Evolutionary conservation across 495 filamentous ascomycete species (phyloP), one percentile per base, ranked within the genome.

Genomic region (Penicillium desertorum): DNA sequence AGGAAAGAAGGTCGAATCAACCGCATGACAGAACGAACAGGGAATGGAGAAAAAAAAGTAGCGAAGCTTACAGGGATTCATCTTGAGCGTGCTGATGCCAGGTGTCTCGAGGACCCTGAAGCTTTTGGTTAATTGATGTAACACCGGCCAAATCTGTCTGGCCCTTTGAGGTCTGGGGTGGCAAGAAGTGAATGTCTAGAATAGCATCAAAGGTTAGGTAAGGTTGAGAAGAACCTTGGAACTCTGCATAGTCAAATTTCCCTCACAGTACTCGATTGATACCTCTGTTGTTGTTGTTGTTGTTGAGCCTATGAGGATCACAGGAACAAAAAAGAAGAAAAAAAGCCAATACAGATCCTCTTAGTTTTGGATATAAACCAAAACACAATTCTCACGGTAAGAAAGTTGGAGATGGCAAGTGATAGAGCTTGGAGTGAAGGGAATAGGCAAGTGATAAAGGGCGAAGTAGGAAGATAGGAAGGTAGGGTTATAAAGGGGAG

Each of bases 51-150:
- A 37, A 50, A 41, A 48, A 23, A 4, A 23, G 22, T 34, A 45
- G 37, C 7, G 27, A 32, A 32, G 39, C 66, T 54, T 65, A 69
- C 66, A 62, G 46, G 61, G 57, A 58, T 69, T 67, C 66, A 69
- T 69, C 51, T 39, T 65, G 59, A 66, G 56, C 41, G 52, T 58
- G 47, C 42, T 66, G 58, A 62, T 69, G 12, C 56, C 27, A 60
- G 56, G 41, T 64, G 50, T 42, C 57, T 64, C 58, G 61, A 63
- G 43, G 66, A 64, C 59, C 59, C 57, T 66, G 56, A 66, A 55
- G 56, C 29, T 55, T 56, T 62, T 41, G 56, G 22, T 45, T 36
- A 39, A 51, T 25, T 51, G 45, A 64, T 50, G 61, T 64, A 49
- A 62, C 63, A 66, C 61, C 37, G 55, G 52, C 56, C 54, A 43